Conservation (phyloP, 129 eudicot species). For the Sambucus nigra region DNA sequence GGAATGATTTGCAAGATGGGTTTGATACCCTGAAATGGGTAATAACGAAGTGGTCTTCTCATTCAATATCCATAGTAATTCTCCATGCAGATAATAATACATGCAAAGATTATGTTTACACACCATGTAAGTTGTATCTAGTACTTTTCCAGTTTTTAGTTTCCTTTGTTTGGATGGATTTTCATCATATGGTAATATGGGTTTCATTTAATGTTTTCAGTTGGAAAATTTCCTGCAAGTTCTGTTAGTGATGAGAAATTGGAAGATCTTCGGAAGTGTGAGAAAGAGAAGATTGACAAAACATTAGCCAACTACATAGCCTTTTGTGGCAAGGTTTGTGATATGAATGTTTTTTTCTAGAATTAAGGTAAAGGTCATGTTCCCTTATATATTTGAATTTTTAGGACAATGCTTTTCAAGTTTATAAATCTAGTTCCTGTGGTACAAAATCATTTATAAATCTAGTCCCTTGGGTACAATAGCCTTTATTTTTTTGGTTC, state of each 20-base stretch:
- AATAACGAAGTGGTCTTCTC: slow-evolving; percentile 50
- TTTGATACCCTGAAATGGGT: slow-evolving; percentile 61
- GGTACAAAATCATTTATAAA: no score
- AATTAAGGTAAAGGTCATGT: no score
- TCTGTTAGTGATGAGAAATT: slow-evolving; percentile 55
- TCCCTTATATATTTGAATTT: no score
- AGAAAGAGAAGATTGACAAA: slow-evolving; percentile 49
- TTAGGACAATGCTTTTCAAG: no score
- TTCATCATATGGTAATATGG: slow-evolving; percentile 1
- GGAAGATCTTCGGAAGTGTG: slow-evolving; percentile 33
- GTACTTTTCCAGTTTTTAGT: slow-evolving; percentile 5
- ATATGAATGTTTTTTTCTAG: not conserved
- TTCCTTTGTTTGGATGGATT: not conserved
- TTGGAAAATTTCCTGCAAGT: slow-evolving; percentile 64
- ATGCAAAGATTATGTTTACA: slow-evolving; percentile 44
- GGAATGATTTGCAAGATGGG: slow-evolving; percentile 55
- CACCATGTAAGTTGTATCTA: slow-evolving; percentile 44
- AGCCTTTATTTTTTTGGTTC: no score
- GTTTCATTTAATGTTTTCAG: slow-evolving; percentile 23
- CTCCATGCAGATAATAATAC: slow-evolving; percentile 39
- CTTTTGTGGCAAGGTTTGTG: slow-evolving; percentile 66
- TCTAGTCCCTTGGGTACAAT: no score
- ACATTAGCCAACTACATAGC: slow-evolving; percentile 40
- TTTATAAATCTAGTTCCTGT: no score
- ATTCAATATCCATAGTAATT: slow-evolving; percentile 47